Base-by-base conservation (phyloP, 805 yeast species). In the Candida krabiensis region DNA sequence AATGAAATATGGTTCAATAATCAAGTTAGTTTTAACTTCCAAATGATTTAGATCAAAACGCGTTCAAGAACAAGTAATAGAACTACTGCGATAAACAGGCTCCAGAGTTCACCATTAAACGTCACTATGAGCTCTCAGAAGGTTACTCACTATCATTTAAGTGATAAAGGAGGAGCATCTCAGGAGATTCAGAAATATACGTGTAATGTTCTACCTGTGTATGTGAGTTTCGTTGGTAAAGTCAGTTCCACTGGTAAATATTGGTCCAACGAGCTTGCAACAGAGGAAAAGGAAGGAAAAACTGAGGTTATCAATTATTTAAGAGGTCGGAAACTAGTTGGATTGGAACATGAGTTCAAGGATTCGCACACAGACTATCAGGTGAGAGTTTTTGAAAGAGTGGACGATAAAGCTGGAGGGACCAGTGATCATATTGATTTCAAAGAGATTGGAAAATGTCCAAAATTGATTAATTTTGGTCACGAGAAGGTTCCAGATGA, bases 321-420 rank as follows among this genome's bases (percentile, higher is more conserved):
- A 21, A 28, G 58, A 18, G 58, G 58, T 4, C 40, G 58, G 8
- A 40, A 44, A 23, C 33, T 53, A 18, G 38, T 45, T 17, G 55
- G 56, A 9, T 15, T 15, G 13, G 46, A 44, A 27, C 47, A 44
- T 19, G 19, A 24, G 5, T 26, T 37, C 16, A 30, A 22, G 18
- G 22, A 24, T 3, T 16, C 6, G n/a, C 17, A 29, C 11, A 25
- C n/a, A 8, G 26, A 17, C 4, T 31, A 35, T 13, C 38, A 39
- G 3, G 38, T 40, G 14, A 26, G 31, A 8, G 29, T 46, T 12
- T 40, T 45, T 21, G 38, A 38, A 30, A 43, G 25, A 24, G 23
- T 16, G 3, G 48, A 35, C 9, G 40, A 36, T 19, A 17, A 34
- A 4, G 24, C 21, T n/a, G 39, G 34, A 15, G 36, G 44, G 6